These are phyloP conservation scores for Ploettnerulaceae sp. DNA, from an alignment of 2,329 filamentous ascomycete species.

Conservation along the genomic window DNA sequence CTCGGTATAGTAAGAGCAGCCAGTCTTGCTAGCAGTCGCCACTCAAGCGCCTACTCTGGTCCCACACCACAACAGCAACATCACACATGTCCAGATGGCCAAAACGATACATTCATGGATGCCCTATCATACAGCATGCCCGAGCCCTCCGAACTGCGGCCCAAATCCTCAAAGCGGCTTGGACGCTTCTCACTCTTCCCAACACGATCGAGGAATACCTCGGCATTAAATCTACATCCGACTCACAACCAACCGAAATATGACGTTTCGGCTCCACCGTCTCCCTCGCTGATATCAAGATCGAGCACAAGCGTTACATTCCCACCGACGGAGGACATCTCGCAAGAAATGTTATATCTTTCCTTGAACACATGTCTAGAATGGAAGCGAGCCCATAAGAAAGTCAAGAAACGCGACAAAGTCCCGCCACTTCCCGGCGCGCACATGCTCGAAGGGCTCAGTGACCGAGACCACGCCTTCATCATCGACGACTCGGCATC, in stretches of 20 bases:
- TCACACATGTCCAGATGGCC: not conserved
- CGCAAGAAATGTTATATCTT: slow-evolving; percentile 19
- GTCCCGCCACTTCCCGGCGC: slow-evolving; percentile 21
- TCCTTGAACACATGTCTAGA: slow-evolving; percentile 24
- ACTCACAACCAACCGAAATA: no score
- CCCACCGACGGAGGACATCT: not conserved
- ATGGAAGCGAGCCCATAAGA: slow-evolving; percentile 26
- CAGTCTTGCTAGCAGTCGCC: not conserved
- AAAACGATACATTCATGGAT: not conserved
- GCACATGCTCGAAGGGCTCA: slow-evolving; percentile 20
- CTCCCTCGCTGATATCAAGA: no score
- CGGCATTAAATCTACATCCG: not conserved
- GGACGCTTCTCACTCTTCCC: slow-evolving; percentile 20
- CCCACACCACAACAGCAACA: not conserved
- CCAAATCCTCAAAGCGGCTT: slow-evolving; percentile 13
- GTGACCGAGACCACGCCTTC: slow-evolving; percentile 32
- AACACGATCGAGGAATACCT: not conserved
- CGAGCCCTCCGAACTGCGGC: not conserved
- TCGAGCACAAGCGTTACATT: no score
- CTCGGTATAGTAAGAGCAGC: not conserved
- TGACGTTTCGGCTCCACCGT: not conserved
- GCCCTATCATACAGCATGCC: not conserved
- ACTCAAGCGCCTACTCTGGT: not conserved
- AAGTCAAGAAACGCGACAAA: slow-evolving; percentile 21
- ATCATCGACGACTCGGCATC: slow-evolving; percentile 31